Conservation (phyloP, 225 moss, liverwort and hornwort genomes). For the Polytrichum commune region DNA sequence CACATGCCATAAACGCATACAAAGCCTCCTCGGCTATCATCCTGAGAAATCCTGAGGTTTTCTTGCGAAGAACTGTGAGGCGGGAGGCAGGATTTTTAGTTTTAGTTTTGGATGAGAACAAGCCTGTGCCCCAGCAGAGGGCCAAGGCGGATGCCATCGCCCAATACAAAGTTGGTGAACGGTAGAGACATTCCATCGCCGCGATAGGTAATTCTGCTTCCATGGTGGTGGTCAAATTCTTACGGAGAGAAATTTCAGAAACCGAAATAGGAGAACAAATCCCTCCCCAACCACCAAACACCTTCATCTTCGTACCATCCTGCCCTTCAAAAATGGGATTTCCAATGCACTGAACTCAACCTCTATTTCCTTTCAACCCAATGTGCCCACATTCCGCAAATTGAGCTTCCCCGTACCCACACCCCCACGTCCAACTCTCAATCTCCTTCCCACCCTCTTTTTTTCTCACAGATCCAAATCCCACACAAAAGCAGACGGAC, state of each 20-base stretch:
- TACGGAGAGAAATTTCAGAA: not conserved
- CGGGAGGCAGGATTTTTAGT: slow-evolving; percentile 19
- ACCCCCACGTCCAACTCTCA: no score
- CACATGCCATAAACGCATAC: slow-evolving; percentile 25
- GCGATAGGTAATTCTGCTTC: slow-evolving; percentile 20
- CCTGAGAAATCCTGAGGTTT: slow-evolving; percentile 27
- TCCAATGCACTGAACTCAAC: no score
- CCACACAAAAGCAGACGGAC: no score
- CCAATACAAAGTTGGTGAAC: slow-evolving; percentile 43
- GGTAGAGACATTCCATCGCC: slow-evolving; percentile 34
- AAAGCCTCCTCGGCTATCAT: slow-evolving; percentile 45
- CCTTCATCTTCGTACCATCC: no score
- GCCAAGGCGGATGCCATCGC: slow-evolving; percentile 45
- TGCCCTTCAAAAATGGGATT: no score
- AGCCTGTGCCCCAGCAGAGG: slow-evolving; percentile 47
- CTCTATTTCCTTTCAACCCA: no score
- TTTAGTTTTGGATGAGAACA: slow-evolving; percentile 35
- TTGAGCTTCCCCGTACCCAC: no score
- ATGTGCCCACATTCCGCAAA: no score
- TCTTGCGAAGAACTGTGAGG: slow-evolving; percentile 20
- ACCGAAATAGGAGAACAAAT: no score
- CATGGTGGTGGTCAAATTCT: slow-evolving; percentile 11
- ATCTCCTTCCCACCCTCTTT: no score
- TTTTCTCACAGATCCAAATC: no score
- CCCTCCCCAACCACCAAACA: no score